Evolutionary conservation across 169 alveolate species (phyloP).

Genomic region (Babesia microti): DNA sequence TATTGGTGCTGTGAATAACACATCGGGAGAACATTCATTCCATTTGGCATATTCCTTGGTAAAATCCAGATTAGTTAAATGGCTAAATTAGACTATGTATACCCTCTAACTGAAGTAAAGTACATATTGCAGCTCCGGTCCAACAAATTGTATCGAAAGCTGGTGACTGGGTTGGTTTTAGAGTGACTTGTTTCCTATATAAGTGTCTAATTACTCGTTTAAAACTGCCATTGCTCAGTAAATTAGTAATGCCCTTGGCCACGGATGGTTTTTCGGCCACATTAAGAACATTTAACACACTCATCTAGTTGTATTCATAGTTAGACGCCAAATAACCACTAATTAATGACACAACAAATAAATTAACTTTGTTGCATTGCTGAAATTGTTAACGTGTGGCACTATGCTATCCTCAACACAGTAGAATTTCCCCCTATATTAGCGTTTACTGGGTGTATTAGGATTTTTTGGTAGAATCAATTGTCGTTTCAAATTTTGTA

Average conservation of each 20-base stretch:
- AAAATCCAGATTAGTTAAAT: conserved; percentile 89
- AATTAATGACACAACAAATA: too few species aligned
- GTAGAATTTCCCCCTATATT: too few species aligned
- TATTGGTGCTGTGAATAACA: conserved; percentile 87
- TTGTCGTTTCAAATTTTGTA: too few species aligned
- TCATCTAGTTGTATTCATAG: conserved; percentile 23
- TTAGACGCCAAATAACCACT: too few species aligned
- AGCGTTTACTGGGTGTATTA: too few species aligned
- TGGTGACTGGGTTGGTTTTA: conserved; percentile 53
- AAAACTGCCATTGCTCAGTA: conserved; percentile 57
- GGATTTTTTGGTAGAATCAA: too few species aligned
- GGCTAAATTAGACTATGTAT: conserved; percentile 69
- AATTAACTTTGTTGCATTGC: too few species aligned
- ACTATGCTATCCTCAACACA: too few species aligned
- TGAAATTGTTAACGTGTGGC: too few species aligned
- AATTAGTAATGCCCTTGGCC: conserved; percentile 88
- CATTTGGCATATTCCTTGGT: conserved; percentile 84
- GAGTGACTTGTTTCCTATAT: conserved; percentile 36
- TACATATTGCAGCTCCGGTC: conserved; percentile 66
- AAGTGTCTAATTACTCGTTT: conserved; percentile 17
- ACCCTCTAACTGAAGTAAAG: conserved; percentile 86
- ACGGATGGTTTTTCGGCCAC: conserved; percentile 99
- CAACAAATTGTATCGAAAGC: conserved; percentile 42
- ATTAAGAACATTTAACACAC: conserved; percentile 76
- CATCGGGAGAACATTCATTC: conserved; percentile 84